Evolutionary conservation across 228 moss, liverwort and hornwort genomes (phyloP).

Genomic region (Sphagnum fallax): DNA sequence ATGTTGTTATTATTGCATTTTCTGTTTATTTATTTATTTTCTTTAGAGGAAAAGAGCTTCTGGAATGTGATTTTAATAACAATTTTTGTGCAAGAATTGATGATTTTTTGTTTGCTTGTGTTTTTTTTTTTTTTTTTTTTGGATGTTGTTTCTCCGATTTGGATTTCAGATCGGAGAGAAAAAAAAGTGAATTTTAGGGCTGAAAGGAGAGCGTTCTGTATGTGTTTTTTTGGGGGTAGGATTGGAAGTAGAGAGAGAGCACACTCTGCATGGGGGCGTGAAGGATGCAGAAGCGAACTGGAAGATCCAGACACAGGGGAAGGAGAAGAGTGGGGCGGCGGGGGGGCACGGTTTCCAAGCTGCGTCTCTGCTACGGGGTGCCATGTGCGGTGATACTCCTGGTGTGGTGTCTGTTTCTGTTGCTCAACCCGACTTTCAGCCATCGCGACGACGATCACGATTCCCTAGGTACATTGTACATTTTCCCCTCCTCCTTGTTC

Average conservation of each 20-base stretch:
- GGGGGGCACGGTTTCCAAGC: slow-evolving; percentile 1
- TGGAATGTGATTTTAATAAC: no score
- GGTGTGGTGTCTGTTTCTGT: slow-evolving; percentile 32
- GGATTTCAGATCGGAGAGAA: no score
- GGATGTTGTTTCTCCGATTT: no score
- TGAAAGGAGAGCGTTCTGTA: no score
- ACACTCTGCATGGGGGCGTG: slow-evolving; percentile 1
- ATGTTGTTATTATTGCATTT: no score
- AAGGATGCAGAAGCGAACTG: slow-evolving; percentile 10
- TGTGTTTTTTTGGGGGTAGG: not conserved
- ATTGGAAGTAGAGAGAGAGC: slow-evolving; percentile 1
- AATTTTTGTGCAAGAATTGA: no score
- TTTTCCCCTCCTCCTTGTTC: not conserved
- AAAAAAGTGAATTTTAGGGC: no score
- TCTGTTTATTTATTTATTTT: no score
- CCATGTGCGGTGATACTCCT: slow-evolving; percentile 28
- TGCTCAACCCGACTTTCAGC: slow-evolving; percentile 38
- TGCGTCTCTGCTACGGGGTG: slow-evolving; percentile 27
- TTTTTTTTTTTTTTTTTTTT: no score
- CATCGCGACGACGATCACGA: slow-evolving; percentile 14
- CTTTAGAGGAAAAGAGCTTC: no score
- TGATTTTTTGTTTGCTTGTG: no score
- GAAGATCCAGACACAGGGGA: slow-evolving; percentile 6
- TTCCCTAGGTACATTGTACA: slow-evolving; percentile 7
- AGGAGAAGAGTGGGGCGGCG: not conserved